These are phyloP conservation scores for Pleurotus citrinopileatus DNA, from an alignment of 768 basidiomycete genomes.

Conservation along the genomic window DNA sequence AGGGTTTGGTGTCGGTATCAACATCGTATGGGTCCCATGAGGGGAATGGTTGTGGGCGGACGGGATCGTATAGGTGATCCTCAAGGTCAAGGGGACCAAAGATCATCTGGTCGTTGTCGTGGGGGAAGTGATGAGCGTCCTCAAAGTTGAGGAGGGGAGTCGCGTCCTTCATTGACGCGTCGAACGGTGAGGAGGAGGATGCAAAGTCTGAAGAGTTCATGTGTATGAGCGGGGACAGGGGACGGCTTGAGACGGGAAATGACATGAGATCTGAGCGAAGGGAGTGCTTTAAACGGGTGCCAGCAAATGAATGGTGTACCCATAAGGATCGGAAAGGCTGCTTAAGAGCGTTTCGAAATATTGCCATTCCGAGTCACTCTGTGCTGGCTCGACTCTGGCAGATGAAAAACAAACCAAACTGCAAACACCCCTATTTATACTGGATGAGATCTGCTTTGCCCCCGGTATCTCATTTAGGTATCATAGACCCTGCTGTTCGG, in stretches of 20 bases:
- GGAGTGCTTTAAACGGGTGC: conserved; percentile 27
- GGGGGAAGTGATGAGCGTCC: conserved; percentile 27
- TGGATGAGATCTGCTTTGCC: no score
- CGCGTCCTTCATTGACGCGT: conserved; percentile 24
- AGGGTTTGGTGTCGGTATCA: conserved; percentile 23
- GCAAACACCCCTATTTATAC: conserved; percentile 2
- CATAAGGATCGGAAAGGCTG: conserved; percentile 22
- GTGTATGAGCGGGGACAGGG: conserved; percentile 22
- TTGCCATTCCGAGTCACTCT: conserved; percentile 11
- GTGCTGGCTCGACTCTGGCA: conserved; percentile 43
- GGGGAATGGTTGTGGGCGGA: conserved; percentile 14
- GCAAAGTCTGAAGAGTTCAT: conserved; percentile 9
- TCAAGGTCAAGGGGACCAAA: conserved; percentile 62
- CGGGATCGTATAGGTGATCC: conserved; percentile 25
- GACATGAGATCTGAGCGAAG: no score
- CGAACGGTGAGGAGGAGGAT: conserved; percentile 17
- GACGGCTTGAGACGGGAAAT: conserved; percentile 31
- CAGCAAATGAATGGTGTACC: conserved; percentile 22
- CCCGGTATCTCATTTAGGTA: neutral
- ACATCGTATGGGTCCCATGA: conserved; percentile 36
- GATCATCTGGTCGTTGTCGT: conserved; percentile 51
- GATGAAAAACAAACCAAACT: conserved; percentile 16
- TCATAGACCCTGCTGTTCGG: neutral
- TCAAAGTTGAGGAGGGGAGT: conserved; percentile 34
- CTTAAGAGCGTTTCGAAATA: conserved; percentile 39